Base-by-base conservation (phyloP, 768 basidiomycete genomes). In the Phanerochaete sordida region DNA sequence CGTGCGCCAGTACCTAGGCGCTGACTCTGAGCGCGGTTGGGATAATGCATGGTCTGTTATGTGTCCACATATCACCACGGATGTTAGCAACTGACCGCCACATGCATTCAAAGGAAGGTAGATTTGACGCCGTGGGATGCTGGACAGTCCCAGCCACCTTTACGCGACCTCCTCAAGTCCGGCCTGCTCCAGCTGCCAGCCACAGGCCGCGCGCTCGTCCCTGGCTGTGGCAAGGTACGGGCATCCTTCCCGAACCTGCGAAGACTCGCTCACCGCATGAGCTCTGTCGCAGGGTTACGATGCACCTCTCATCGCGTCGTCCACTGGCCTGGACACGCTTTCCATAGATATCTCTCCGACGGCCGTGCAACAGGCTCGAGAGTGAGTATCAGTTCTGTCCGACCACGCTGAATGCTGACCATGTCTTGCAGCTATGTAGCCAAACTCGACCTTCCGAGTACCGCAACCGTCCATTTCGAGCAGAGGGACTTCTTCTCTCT, bases 81-180 rank as follows among this genome's bases (percentile, higher is more conserved):
- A 27, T 26, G 5, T 27, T 27, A 23, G 12, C 24, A 27, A 9
- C 24, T 49, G 15, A 19, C 24, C 7, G 6, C 6, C 13, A 35
- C 13, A 28, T 21, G 12, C 21, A 57, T 37, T 24, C 7, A 4
- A 15, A 61, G 84, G 84, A 73, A 80, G 65, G 64, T 69, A 0
- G 73, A 75, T 0, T 57, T 83, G 1, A 87, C 84, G 0, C 88
- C 88, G 1, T 90, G 88, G 87, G 87, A 89, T 63, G 67, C 68
- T 5, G 81, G 85, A 2, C 69, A 74, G 6, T 65, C 75, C 3
- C 87, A 88, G 63, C 85, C 83, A 4, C 78, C 86, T 1, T 72
- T 89, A 56, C 71, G 68, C 26, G 82, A 84, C 51, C 69, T 85
- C 1, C 66, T 88, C 26, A 73, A 81, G 48, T 78, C 79, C 1